These are phyloP conservation scores for Alternaria atra DNA, from an alignment of 2,329 filamentous ascomycete species.

Conservation along the genomic window DNA sequence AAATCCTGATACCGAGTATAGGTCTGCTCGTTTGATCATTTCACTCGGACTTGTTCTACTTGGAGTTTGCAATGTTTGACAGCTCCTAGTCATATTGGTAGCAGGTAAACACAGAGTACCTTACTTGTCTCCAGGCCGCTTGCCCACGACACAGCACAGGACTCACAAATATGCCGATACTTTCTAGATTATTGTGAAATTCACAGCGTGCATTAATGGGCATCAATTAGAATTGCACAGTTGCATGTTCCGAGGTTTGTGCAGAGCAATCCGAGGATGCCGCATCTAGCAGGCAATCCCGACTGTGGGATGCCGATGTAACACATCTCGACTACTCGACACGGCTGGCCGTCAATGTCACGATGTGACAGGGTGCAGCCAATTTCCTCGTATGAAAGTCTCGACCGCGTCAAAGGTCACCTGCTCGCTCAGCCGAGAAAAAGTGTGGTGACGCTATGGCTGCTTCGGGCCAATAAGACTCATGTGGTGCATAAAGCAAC, in stretches of 20 bases:
- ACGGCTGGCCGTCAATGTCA: background rate
- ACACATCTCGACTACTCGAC: background rate
- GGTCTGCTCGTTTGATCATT: background rate
- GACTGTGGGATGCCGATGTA: background rate
- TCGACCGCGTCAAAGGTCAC: conserved; percentile 29
- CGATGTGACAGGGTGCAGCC: conserved; percentile 1
- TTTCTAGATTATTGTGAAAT: background rate
- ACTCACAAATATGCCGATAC: background rate
- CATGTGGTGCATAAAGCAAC: conserved; percentile 28
- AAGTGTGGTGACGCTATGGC: conserved; percentile 22
- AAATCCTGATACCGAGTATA: background rate
- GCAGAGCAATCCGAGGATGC: background rate
- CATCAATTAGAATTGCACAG: background rate
- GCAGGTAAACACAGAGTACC: background rate
- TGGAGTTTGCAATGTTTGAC: background rate
- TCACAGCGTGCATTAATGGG: background rate
- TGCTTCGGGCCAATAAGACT: conserved; percentile 15
- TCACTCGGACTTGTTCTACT: background rate
- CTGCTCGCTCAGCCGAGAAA: conserved; percentile 22
- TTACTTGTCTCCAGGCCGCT: background rate
- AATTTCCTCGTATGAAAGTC: conserved; percentile 15
- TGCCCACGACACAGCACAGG: background rate
- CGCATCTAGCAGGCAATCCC: background rate
- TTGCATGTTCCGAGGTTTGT: background rate
- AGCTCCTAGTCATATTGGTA: background rate